Percentiles rank a stretch among this genome's conserved stretches.
Evolutionary conservation across 1,284 basidiomycete species (phyloP).

Genomic region (Retiboletus fuscus): DNA sequence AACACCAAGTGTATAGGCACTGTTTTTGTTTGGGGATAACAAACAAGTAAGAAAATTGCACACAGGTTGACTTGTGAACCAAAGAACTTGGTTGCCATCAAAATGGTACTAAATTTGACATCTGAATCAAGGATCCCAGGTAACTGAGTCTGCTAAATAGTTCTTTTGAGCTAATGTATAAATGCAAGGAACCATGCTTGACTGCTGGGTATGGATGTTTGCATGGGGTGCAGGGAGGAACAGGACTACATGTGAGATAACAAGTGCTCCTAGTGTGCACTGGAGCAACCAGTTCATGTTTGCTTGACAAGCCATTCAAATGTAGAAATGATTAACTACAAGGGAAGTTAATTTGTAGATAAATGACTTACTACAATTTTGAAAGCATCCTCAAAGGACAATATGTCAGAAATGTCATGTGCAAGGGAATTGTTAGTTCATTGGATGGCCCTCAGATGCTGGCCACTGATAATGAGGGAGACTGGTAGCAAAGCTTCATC

Average conservation of each 20-base stretch:
- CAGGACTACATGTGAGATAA: background rate
- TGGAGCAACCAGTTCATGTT: background rate
- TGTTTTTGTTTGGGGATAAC: background rate
- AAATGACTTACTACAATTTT: background rate
- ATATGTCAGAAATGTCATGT: too few relatives aligned
- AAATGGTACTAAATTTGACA: background rate
- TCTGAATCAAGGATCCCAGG: background rate
- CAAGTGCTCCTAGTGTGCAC: background rate
- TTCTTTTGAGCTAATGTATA: background rate
- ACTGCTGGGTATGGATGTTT: background rate
- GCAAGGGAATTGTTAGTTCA: too few relatives aligned
- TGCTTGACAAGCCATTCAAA: background rate
- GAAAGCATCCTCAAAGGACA: background rate
- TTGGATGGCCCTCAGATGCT: background rate
- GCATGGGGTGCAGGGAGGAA: background rate
- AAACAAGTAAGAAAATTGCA: background rate
- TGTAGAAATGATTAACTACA: background rate
- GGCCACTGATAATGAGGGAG: background rate
- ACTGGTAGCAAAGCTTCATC: background rate
- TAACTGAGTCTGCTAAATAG: background rate
- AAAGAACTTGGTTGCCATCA: background rate
- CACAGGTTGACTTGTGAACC: background rate
- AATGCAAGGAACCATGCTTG: background rate
- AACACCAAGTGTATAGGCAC: background rate
- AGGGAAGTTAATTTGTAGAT: too few relatives aligned